A percentile compares a stretch with the other conserved stretches of the same genome.
Evolutionary conservation across 495 filamentous ascomycete genomes (phyloP).

Genomic region (Rostrohypoxylon terebratum): DNA sequence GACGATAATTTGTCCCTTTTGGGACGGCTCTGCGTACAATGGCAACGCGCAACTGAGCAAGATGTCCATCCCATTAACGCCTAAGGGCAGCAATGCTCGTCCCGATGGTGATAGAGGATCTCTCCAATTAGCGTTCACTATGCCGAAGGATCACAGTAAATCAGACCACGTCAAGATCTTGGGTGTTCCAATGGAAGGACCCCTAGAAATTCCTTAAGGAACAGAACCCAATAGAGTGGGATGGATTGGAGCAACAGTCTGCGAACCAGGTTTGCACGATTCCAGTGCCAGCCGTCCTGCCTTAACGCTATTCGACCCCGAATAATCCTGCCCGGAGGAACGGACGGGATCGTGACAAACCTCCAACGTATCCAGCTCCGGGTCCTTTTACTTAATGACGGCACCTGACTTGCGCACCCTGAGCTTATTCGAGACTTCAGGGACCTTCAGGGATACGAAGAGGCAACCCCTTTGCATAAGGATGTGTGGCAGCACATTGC

Average conservation of each 20-base stretch:
- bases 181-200: background rate
- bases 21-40: background rate
- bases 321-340: slow-evolving; percentile 18
- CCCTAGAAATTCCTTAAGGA: slow-evolving; percentile 20
- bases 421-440: slow-evolving; percentile 6
- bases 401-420: slow-evolving; percentile 22
- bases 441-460: background rate
- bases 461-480: slow-evolving; percentile 26
- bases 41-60: background rate
- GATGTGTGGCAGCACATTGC: slow-evolving; percentile 31
- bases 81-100: slow-evolving; percentile 5
- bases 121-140: slow-evolving; percentile 29
- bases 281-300: background rate
- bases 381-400: slow-evolving; percentile 9
- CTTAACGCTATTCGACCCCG: slow-evolving; percentile 12
- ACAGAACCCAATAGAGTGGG: slow-evolving; percentile 10
- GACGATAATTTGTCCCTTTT: slow-evolving; percentile 12
- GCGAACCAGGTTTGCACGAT: slow-evolving; percentile 26
- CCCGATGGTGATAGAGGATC: background rate
- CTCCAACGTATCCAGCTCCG: slow-evolving; percentile 11
- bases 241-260: slow-evolving; percentile 22
- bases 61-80: background rate
- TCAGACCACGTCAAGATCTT: slow-evolving; percentile 31
- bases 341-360: slow-evolving; percentile 17
- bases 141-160: slow-evolving; percentile 27